Evolutionary conservation across 257 asterid genomes (phyloP), one percentile per base, ranked within the genome.

Genomic region (Lithospermum erythrorhizon): DNA sequence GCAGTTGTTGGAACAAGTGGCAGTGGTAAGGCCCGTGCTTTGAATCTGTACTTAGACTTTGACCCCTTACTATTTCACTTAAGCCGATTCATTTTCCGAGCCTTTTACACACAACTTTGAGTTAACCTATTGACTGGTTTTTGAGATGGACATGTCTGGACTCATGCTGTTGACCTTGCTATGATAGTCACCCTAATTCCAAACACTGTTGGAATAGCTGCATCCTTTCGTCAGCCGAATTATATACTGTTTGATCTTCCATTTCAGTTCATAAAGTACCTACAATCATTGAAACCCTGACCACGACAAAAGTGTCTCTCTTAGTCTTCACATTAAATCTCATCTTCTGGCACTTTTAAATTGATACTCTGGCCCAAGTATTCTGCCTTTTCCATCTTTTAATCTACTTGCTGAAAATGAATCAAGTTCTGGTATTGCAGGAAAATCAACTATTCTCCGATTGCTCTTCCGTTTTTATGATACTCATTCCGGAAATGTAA

Each of bases 1-100:
- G 98, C 98, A 78, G 87, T 93, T 61, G 98, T 93, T 68, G 98
- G 98, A 71, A 88, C 98, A 58, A 93, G 98, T 80, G 98, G 98
- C 63, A 93, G 97, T 76, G 98, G 98, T 93, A 84, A 81, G 69
- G 73, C 70, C 60, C 64, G 52, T 41, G 17, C 14, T 11, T 41
- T 1, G 27, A 10, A 55, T 62, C 63, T 60, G 20, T 68, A 41
- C 70, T 52, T 58, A 59, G 49, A 5, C 53, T 45, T 63, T 53
- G 57, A 53, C 22, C 57, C 57, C 23, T 18, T 11, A n/a, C 20
- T 8, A 6, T 11, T 11, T n/a, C 16, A 1, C 10, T 19, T 20
- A 19, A 13, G 21, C 3, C 20, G 20, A 53, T n/a, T 15, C 23
- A 53, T 7, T 20, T 53, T n/a, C 7, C 15, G 1, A n/a, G 27